phyloP scores from a whole-genome alignment of 805 yeast species.

The Candida peoriensis region DNA sequence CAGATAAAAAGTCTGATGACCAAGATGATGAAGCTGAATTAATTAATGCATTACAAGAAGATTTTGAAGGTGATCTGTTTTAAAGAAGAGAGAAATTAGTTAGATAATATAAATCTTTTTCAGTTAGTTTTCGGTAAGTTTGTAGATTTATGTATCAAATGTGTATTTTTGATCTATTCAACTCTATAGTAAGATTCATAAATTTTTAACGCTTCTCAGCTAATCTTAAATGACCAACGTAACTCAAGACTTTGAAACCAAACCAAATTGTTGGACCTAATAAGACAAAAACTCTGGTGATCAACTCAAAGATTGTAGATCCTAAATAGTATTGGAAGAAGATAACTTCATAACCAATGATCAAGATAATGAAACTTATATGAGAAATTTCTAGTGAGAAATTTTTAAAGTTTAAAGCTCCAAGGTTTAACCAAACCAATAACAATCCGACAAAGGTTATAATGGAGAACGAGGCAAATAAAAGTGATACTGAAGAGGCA shows the following conservation, averaged over 20 bases:
- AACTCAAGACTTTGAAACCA: slow-evolving; percentile 24
- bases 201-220: slow-evolving; percentile 22
- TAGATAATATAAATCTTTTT: background rate
- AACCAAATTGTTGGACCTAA: slow-evolving; percentile 24
- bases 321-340: slow-evolving; percentile 25
- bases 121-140: background rate
- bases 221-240: slow-evolving; percentile 23
- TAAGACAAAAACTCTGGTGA: slow-evolving; percentile 13
- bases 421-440: slow-evolving; percentile 15
- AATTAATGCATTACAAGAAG: slow-evolving; percentile 23
- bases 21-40: slow-evolving; percentile 23
- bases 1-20: slow-evolving; percentile 5
- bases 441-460: slow-evolving; percentile 11
- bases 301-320: slow-evolving; percentile 19
- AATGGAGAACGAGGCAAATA: slow-evolving; percentile 15
- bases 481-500: slow-evolving; percentile 14
- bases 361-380: slow-evolving; percentile 15
- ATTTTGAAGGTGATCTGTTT: slow-evolving; percentile 23
- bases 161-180: too few relatives aligned
- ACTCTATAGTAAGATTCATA: too few relatives aligned
- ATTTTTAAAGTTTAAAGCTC: slow-evolving; percentile 20
- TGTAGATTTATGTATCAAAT: background rate
- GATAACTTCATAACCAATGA: slow-evolving; percentile 19
- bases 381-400: slow-evolving; percentile 13
- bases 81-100: slow-evolving; percentile 6